Evolutionary conservation across 2,329 filamentous ascomycete species (phyloP), one percentile per base, ranked within the genome.

Genomic region (Aspergillus uvarum): DNA sequence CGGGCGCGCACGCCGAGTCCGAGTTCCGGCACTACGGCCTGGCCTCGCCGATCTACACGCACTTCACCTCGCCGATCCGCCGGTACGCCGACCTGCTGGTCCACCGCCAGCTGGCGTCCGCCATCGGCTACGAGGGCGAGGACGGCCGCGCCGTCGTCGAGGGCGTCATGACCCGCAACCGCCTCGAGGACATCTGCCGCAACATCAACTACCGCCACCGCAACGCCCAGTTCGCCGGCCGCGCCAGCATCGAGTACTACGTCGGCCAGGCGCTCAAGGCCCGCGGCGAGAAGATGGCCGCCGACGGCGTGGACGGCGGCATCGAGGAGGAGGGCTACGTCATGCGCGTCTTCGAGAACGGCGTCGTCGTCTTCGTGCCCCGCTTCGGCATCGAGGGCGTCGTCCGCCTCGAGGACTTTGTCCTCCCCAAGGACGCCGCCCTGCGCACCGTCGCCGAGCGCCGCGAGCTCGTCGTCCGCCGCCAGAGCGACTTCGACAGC

Each of bases 131-230:
- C 80, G 93, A 79, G 59, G 75, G 76, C 49, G 75, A 79, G 62
- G 76, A 77, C 32, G 77, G 77, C 53, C 72, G 77, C 93, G 79
- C 88, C 44, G 83, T 95, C n/a, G 89, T 96, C 72, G 84, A 91
- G 7, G 89, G 88, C 51, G 85, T 96, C 59, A 89, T 91, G 72
- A 92, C 89, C 67, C 89, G 92, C 65, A 87, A 87, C 66, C 91
- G 92, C 68, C 87, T 99, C 58, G 93, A 98, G 77, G 90, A 88
- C 59, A 91, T 99, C 24, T 98, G 95, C 84, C 93, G 92, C 77
- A 99, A 99, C 80, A 97, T 99, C 84, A 99, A 99, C 76, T 88
- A 95, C 59, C 89, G 95, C 7, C 95, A 99, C 77, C 91, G 95
- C 72, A 99, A 99, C 76, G 95, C 95, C 32, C 95, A 99, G 78